phyloP scores from a whole-genome alignment of 2,329 filamentous ascomycete genomes.

The Fusarium oxysporum region DNA sequence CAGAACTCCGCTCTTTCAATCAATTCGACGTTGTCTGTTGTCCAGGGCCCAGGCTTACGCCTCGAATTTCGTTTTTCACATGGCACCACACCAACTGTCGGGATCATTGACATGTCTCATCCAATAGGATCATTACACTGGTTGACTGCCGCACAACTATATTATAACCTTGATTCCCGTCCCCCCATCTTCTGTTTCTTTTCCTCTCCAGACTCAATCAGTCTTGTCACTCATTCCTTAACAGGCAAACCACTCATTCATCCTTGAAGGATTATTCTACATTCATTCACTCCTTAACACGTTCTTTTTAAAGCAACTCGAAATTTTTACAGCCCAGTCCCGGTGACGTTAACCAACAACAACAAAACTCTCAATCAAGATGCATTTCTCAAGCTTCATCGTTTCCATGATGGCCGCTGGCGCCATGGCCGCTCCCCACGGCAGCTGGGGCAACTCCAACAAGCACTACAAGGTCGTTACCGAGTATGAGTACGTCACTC shows the following conservation, averaged over 20 bases:
- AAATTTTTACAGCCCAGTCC: constrained; percentile 21
- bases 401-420: constrained; percentile 29
- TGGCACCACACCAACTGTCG: constrained; percentile 23
- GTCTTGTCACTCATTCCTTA: constrained; percentile 36
- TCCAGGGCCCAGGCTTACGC: constrained; percentile 17
- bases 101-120: constrained; percentile 2
- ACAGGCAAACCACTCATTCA: constrained; percentile 24
- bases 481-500: constrained; percentile 29
- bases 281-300: constrained; percentile 27
- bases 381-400: constrained; percentile 37
- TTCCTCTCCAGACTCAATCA: constrained; percentile 29
- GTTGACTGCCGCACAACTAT: constrained; percentile 24
- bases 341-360: constrained; percentile 28
- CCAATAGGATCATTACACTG: constrained; percentile 13
- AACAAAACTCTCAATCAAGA: constrained; percentile 29
- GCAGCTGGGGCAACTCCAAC: neutral
- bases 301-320: constrained; percentile 5
- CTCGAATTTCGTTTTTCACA: constrained; percentile 8
- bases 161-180: constrained; percentile 34
- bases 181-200: constrained; percentile 1
- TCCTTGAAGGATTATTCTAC: constrained; percentile 34
- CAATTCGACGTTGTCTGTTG: constrained; percentile 23
- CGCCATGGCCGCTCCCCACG: constrained; percentile 34
- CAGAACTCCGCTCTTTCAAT: constrained; percentile 23
- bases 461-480: constrained; percentile 20